Evolutionary conservation across 2,329 filamentous ascomycete species (phyloP), one percentile per base, ranked within the genome.

Genomic region (Monilinia fructigena): DNA sequence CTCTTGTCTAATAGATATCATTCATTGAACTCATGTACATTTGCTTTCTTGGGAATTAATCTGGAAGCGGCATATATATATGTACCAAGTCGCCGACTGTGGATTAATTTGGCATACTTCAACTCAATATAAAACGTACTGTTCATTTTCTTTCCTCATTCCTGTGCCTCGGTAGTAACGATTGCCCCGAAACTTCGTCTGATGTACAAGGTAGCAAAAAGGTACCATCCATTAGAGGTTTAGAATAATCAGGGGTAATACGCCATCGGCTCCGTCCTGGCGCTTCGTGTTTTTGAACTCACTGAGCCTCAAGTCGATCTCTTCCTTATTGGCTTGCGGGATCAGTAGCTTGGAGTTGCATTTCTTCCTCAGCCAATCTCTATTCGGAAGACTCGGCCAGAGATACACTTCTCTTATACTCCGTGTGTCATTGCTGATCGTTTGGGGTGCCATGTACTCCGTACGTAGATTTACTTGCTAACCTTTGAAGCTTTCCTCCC

Each of bases 301-400:
- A 50, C 20, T 60, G 58, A 50, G 58, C 45, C 58, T 60, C 58
- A 50, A 60, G 56, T 47, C 42, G 28, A 48, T 48, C 56, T n/a
- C 47, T 18, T 16, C 20, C 26, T 48, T 40, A 3, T 48, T 28
- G 16, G 31, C 10, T 18, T 28, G 42, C n/a, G 47, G 55, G 20
- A 59, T 47, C 38, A 56, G 18, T 20, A 45, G 55, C 8, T 47
- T 16, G n/a, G 42, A 31, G 5, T 47, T 31, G 16, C 23, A 7
- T 16, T 23, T 59, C 26, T 47, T 28, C 26, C 5, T 26, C 23
- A 18, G n/a, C 28, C 12, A 59, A 28, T 23, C 23, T 42, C 26
- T 35, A 35, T 18, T 5, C 28, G 56, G 56, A 38, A 50, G 18
- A 23, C 3, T 50, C 42, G 42, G 56, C 56, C 56, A 35, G 20